A percentile compares a stretch with the other conserved stretches of the same genome.
These are phyloP conservation scores for Akanthomyces uredinophilus DNA, from an alignment of 2,329 filamentous ascomycete genomes.

Conservation along the genomic window DNA sequence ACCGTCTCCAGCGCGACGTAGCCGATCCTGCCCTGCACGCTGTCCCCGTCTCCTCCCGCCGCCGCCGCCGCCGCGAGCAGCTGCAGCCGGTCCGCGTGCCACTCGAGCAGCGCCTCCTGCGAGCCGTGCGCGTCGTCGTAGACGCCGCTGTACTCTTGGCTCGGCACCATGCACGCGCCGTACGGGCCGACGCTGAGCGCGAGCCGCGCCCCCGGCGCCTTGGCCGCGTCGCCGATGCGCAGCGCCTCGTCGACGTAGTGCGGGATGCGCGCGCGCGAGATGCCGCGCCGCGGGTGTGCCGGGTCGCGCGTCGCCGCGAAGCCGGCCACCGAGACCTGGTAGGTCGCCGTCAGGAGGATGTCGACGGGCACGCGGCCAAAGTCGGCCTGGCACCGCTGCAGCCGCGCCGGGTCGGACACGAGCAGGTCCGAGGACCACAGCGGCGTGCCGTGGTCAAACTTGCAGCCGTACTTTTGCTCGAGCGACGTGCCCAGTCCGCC, in stretches of 20 bases:
- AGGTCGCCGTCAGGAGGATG: conserved; percentile 62
- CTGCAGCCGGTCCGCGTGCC: conserved; percentile 52
- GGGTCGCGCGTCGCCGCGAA: conserved; percentile 42
- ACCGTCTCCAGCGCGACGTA: conserved; percentile 63
- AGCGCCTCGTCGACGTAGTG: conserved; percentile 40
- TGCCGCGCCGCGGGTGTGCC: conserved; percentile 30
- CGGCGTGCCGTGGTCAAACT: conserved; percentile 49
- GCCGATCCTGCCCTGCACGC: conserved; percentile 36
- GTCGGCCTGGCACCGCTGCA: conserved; percentile 50
- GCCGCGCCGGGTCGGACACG: conserved; percentile 45
- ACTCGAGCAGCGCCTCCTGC: conserved; percentile 41
- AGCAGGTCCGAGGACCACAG: conserved; percentile 66
- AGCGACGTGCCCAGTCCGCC: conserved; percentile 65
- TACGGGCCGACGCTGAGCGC: conserved; percentile 62
- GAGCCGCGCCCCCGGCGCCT: conserved; percentile 28
- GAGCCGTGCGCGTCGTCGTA: conserved; percentile 49
- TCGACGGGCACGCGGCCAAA: conserved; percentile 52
- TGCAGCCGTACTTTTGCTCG: conserved; percentile 49
- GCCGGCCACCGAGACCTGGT: conserved; percentile 55
- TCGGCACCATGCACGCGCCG: conserved; percentile 60
- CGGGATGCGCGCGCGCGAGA: conserved; percentile 34
- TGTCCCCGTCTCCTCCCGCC: no score
- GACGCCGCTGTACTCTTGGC: conserved; percentile 58
- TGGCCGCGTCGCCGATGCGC: conserved; percentile 35
- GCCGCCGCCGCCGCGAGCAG: conserved; percentile 44